Conservation (phyloP, 2,329 filamentous ascomycete genomes). For the Hansfordia pulvinata region DNA sequence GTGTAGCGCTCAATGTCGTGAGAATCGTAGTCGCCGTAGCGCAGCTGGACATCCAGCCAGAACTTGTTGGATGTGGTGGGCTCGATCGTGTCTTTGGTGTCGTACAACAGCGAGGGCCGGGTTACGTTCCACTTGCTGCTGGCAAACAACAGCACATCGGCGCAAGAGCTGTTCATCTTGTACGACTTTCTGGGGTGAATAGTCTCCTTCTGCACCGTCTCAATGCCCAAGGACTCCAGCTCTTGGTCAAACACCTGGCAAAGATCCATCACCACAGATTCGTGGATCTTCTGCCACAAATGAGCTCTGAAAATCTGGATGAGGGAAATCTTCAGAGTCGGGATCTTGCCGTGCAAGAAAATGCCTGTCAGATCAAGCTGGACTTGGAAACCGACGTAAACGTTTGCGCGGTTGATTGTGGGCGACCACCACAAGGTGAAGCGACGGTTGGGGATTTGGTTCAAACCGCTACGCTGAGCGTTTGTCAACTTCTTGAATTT, state of each 20-base stretch:
- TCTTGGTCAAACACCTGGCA: conserved; percentile 98
- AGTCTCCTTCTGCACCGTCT: conserved; percentile 97
- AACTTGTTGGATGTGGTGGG: conserved; percentile 96
- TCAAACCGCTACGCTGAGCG: conserved; percentile 88
- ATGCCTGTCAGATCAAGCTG: conserved; percentile 96
- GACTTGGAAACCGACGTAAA: conserved; percentile 98
- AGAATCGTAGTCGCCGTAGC: conserved; percentile 97
- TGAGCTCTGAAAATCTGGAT: conserved; percentile 99
- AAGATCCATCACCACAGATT: conserved; percentile 96
- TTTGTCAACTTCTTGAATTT: conserved; percentile 99
- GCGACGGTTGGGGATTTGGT: conserved; percentile 96
- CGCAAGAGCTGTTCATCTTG: conserved; percentile 99
- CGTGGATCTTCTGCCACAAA: conserved; percentile 99
- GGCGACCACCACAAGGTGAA: conserved; percentile 98
- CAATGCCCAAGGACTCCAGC: conserved; percentile 86
- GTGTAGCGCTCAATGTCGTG: conserved; percentile 98
- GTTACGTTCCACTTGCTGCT: conserved; percentile 99
- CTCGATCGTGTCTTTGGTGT: conserved; percentile 92
- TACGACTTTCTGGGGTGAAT: conserved; percentile 99
- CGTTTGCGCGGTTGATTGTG: conserved; percentile 88
- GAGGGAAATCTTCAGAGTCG: conserved; percentile 90
- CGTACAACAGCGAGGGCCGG: conserved; percentile 80
- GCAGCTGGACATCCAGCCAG: conserved; percentile 93
- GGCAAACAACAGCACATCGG: conserved; percentile 91
- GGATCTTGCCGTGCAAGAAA: conserved; percentile 98